Evolutionary conservation across 164 flowering plant genomes (phyloP), one percentile per base, ranked within the genome.

Genomic region (Vitis labrusca): DNA sequence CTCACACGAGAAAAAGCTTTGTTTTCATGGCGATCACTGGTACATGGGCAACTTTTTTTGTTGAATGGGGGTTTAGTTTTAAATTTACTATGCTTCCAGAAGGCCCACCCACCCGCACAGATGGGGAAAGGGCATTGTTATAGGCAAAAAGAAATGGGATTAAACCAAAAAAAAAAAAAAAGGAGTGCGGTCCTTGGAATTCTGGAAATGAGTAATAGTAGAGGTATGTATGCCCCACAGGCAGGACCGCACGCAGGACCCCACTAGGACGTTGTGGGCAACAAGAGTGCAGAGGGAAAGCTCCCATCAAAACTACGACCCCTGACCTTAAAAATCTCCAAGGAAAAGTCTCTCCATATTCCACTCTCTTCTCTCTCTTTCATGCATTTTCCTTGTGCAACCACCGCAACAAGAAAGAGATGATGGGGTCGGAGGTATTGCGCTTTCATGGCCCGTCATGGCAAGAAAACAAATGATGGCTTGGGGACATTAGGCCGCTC

Each of bases 281-380:
- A 68, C 70, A 15, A 48, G 66, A 60, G 51, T 52, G 61, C 71
- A 55, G 85, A 71, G 79, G 81, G 76, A 71, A 81, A 55, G 81
- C 80, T 79, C 64, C 73, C 79, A 81, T 84, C 87, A 57, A 10
- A 82, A 87, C 79, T 73, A 72, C 65, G 92, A 88, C 92, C 76
- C 60, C n/a, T 69, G 85, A 86, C 90, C 92, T 85, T 86, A 84
- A 80, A 37, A 84, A 85, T 85, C 87, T 80, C 61, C 47, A 10
- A 2, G 54, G 85, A 86, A 83, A 84, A 79, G 77, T 76, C 73
- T 83, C 82, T 54, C 85, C 74, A 51, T 17, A 12, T 68, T 60
- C 67, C 65, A 16, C 29, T 44, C 32, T 30, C 50, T 27, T 54
- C 48, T 56, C 49, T 62, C 60, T 61, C 66, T 63, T 51, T 30